Base-by-base conservation (phyloP, 768 basidiomycete species). In the Botryobasidium botryosum region DNA sequence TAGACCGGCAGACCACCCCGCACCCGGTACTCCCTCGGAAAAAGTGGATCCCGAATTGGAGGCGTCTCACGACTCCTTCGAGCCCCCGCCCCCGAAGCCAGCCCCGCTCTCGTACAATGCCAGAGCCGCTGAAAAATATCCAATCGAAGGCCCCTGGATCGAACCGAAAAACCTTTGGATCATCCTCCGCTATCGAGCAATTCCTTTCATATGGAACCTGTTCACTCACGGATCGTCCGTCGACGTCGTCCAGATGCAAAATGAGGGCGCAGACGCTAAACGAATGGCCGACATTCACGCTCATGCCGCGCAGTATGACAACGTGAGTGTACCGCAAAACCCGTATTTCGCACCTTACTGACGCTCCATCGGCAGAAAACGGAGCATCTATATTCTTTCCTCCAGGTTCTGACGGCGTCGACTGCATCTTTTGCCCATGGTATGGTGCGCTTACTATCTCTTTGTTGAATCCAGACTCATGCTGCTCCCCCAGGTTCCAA, bases 401-500 rank as follows among this genome's bases (percentile, higher is more conserved):
- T 67, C 23, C 65, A 67, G 45, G 58, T 62, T 44, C 44, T 66
- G 40, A 67, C 64, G 3, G 64, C 64, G 12, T 64, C 62, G 50
- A 64, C 60, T 18, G 59, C 58, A 27, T 64, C 62, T 3, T 65
- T 66, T 51, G 65, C 64, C 3, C 65, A 67, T 53, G 65, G 65
- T n/a, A n/a, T n/a, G n/a, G n/a, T n/a, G n/a, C n/a, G n/a, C n/a
- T n/a, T n/a, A n/a, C n/a, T n/a, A n/a, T n/a, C n/a, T n/a, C n/a
- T n/a, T n/a, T n/a, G n/a, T n/a, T n/a, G n/a, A n/a, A n/a, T n/a
- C n/a, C n/a, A n/a, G n/a, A n/a, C n/a, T n/a, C n/a, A n/a, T n/a
- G n/a, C n/a, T n/a, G n/a, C n/a, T n/a, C n/a, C n/a, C n/a, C n/a
- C n/a, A n/a, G n/a, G n/a, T 13, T 55, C 64, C 49, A 66, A 66